phyloP scores from a whole-genome alignment of 352 stramenopile species.

The Phytophthora niederhauseri region DNA sequence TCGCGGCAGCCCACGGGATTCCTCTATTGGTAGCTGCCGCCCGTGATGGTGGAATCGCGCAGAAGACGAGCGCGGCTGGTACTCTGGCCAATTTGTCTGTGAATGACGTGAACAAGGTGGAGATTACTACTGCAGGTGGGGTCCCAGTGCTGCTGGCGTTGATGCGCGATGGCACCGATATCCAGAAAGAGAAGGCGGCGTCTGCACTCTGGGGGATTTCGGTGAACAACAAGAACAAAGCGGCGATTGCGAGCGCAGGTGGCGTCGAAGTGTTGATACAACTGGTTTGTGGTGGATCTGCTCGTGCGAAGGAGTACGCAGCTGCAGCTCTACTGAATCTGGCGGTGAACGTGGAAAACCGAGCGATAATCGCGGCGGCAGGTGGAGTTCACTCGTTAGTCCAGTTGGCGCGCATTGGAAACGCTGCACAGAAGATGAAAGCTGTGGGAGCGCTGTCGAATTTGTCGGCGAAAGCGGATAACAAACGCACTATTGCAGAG shows the following conservation, averaged over 20 bases:
- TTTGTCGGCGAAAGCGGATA: neutral
- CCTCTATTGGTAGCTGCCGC: neutral
- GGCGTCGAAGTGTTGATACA: neutral
- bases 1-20: conserved; percentile 1
- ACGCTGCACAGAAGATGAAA: neutral
- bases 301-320: conserved; percentile 5
- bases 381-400: conserved; percentile 4
- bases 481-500: conserved; percentile 4
- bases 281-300: neutral
- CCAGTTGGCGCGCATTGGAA: neutral
- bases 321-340: conserved; percentile 8
- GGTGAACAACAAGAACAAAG: conserved; percentile 4
- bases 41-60: neutral
- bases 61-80: neutral
- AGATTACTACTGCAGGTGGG: conserved; percentile 1
- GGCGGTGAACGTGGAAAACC: conserved; percentile 1
- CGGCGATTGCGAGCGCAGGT: neutral
- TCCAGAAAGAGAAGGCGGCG: conserved; percentile 6
- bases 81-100: conserved; percentile 4
- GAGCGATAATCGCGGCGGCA: conserved; percentile 1
- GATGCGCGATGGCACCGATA: neutral
- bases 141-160: conserved; percentile 10
- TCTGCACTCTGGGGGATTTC: conserved; percentile 1
- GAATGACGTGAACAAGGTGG: neutral
- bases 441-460: neutral